These are phyloP conservation scores for Microsporum canis DNA, from an alignment of 2,329 filamentous ascomycete genomes.

Conservation along the genomic window DNA sequence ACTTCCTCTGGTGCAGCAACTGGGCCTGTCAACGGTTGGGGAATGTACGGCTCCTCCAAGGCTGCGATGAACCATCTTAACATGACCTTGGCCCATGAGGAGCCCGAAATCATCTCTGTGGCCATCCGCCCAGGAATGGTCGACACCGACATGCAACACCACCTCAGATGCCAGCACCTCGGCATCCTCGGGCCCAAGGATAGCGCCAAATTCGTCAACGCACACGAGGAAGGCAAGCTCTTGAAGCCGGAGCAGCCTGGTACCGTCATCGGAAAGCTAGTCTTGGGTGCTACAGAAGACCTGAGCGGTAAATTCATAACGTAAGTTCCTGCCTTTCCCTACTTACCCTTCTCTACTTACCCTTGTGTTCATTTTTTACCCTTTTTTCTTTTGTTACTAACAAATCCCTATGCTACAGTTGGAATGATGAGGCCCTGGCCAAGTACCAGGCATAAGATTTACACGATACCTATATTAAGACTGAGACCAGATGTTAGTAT, in stretches of 20 bases:
- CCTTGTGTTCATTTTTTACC: background rate
- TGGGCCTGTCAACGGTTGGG: slow-evolving; percentile 60
- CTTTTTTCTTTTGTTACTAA: slow-evolving; percentile 3
- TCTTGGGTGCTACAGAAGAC: slow-evolving; percentile 50
- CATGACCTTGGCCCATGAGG: slow-evolving; percentile 61
- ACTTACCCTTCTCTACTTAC: background rate
- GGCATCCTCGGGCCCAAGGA: slow-evolving; percentile 38
- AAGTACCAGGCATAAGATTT: slow-evolving; percentile 31
- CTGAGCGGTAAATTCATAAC: slow-evolving; percentile 63
- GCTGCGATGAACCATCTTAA: slow-evolving; percentile 73
- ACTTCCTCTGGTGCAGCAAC: slow-evolving; percentile 67
- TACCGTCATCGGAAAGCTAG: slow-evolving; percentile 71
- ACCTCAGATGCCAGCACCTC: slow-evolving; percentile 58
- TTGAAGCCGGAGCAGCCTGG: slow-evolving; percentile 76
- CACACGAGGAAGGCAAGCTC: slow-evolving; percentile 59
- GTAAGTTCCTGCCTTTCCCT: slow-evolving; percentile 19
- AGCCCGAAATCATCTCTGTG: slow-evolving; percentile 61
- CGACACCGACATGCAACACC: slow-evolving; percentile 82
- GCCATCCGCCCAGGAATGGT: slow-evolving; percentile 69
- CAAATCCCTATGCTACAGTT: slow-evolving; percentile 27
- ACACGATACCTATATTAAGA: background rate
- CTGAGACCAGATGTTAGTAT: background rate
- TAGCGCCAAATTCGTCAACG: slow-evolving; percentile 53
- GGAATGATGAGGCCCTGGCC: slow-evolving; percentile 35
- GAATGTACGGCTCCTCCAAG: slow-evolving; percentile 70